Percentiles rank a stretch among this genome's conserved stretches.
These are phyloP conservation scores for Tuber aestivum DNA, from an alignment of 495 filamentous ascomycete genomes.

Conservation along the genomic window DNA sequence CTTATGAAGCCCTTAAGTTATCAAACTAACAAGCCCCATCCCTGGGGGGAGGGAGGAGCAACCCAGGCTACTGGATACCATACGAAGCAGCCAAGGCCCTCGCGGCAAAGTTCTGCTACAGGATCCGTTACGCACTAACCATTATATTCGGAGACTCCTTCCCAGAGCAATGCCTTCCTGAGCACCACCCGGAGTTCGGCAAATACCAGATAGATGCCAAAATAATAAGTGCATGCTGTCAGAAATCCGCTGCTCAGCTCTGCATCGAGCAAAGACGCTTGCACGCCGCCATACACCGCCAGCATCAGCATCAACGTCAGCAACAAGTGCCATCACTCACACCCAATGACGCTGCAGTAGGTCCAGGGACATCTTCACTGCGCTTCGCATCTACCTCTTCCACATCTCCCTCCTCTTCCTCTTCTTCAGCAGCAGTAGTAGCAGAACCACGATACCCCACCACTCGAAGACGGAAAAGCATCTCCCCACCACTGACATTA, in stretches of 20 bases:
- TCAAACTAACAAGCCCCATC: constrained; percentile 9
- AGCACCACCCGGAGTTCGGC: constrained; percentile 53
- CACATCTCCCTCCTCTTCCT: background rate
- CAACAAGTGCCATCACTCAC: background rate
- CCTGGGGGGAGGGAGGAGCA: background rate
- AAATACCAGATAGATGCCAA: constrained; percentile 62
- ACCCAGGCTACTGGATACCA: constrained; percentile 92
- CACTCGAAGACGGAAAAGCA: background rate
- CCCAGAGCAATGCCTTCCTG: constrained; percentile 61
- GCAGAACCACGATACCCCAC: background rate
- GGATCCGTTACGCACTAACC: constrained; percentile 75
- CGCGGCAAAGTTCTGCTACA: constrained; percentile 78
- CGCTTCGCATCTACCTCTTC: background rate
- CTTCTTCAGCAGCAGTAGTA: background rate
- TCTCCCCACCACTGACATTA: background rate
- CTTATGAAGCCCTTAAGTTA: background rate
- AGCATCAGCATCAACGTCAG: background rate
- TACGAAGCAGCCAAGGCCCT: constrained; percentile 75
- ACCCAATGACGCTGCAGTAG: background rate
- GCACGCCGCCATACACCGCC: constrained; percentile 7
- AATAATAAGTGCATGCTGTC: constrained; percentile 48
- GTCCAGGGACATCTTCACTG: background rate
- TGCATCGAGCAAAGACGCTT: constrained; percentile 11
- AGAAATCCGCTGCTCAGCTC: constrained; percentile 19
- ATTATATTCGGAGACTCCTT: constrained; percentile 84